phyloP scores from a whole-genome alignment of 306 rosid species.

The Comarum palustre region DNA sequence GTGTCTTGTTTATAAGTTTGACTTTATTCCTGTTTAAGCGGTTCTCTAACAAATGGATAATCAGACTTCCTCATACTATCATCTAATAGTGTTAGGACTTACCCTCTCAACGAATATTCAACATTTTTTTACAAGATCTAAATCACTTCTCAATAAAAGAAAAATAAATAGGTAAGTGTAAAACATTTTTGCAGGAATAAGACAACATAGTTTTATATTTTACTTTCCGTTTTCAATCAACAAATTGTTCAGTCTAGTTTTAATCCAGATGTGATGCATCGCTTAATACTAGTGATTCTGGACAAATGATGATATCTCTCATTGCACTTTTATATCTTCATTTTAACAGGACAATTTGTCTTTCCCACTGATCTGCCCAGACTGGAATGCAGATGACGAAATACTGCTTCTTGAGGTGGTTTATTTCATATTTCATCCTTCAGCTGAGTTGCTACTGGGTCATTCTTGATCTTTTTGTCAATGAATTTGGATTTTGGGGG shows the following conservation, averaged over 20 bases:
- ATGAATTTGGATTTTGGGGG: conserved; percentile 15
- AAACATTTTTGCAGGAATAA: neutral
- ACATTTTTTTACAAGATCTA: conserved; percentile 1
- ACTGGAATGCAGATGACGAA: conserved; percentile 99
- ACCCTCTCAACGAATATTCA: neutral
- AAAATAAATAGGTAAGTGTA: neutral
- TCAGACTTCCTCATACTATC: neutral
- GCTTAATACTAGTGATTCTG: neutral
- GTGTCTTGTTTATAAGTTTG: neutral
- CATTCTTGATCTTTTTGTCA: conserved; percentile 9
- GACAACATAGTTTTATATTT: neutral
- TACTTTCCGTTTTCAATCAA: neutral
- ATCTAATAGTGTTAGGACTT: neutral
- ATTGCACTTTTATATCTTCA: conserved; percentile 21
- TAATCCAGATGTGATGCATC: neutral
- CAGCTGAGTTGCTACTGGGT: conserved; percentile 11
- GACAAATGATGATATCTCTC: conserved; percentile 2
- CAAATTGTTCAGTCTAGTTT: conserved; percentile 12
- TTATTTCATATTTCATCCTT: conserved; percentile 21
- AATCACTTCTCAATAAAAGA: neutral
- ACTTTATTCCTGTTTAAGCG: conserved; percentile 3
- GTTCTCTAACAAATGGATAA: conserved; percentile 3
- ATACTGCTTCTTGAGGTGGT: conserved; percentile 89
- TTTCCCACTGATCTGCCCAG: conserved; percentile 90
- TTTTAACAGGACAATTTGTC: conserved; percentile 80